Evolutionary conservation across 2,329 filamentous ascomycete genomes (phyloP).

Genomic region (Dactylellina haptotyla): DNA sequence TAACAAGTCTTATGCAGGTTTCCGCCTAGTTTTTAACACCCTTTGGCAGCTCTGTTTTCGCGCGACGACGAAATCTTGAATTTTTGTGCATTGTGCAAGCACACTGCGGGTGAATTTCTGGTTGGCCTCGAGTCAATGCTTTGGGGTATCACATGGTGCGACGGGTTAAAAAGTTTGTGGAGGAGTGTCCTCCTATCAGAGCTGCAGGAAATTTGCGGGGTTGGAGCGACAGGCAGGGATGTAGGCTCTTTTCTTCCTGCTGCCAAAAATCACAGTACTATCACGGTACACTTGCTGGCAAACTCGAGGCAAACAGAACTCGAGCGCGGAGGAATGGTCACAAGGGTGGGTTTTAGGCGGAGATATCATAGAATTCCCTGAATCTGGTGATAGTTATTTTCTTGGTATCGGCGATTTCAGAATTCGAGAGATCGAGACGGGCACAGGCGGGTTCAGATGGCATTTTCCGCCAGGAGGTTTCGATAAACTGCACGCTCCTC

Average conservation of each 20-base stretch:
- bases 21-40: slow-evolving; percentile 9
- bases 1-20: slow-evolving; percentile 27
- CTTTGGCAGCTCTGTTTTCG: background rate
- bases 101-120: too few species aligned
- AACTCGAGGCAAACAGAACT: background rate
- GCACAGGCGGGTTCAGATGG: too few species aligned
- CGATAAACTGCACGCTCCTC: slow-evolving; percentile 17
- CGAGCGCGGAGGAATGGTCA: background rate
- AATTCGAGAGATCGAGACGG: background rate
- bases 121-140: too few species aligned
- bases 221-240: slow-evolving; percentile 36
- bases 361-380: background rate
- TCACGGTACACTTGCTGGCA: slow-evolving; percentile 32
- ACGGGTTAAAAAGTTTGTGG: slow-evolving; percentile 14
- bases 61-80: slow-evolving; percentile 12
- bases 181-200: slow-evolving; percentile 31
- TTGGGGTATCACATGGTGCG: slow-evolving; percentile 52
- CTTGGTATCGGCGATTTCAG: background rate
- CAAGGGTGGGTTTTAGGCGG: slow-evolving; percentile 27
- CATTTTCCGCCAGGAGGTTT: too few species aligned
- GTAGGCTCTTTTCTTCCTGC: background rate
- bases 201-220: slow-evolving; percentile 47
- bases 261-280: slow-evolving; percentile 46
- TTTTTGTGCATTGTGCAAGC: too few species aligned
- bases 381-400: background rate